Evolutionary conservation across 768 basidiomycete species (phyloP).

Genomic region (Leccinum obscurum): DNA sequence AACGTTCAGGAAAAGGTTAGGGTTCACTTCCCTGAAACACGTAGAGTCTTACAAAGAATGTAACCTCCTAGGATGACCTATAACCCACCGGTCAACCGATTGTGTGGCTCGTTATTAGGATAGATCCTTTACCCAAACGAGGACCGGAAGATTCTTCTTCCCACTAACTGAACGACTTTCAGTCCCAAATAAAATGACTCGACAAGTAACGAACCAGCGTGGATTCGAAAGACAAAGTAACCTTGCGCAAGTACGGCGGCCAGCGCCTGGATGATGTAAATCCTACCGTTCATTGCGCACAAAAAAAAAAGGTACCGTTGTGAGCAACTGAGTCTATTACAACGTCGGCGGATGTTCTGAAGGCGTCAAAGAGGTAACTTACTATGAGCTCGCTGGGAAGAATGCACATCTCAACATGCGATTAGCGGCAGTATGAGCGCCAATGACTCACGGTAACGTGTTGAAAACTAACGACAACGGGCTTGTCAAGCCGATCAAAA

Average conservation of each 20-base stretch:
- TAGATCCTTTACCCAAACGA: constrained; percentile 14
- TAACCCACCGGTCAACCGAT: background rate
- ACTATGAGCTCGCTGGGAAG: constrained; percentile 10
- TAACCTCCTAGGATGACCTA: constrained; percentile 5
- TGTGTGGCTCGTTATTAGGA: background rate
- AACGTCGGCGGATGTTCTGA: background rate
- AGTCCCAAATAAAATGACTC: background rate
- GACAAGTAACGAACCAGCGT: constrained; percentile 2
- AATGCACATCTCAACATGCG: background rate
- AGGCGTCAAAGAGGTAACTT: background rate
- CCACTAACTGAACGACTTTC: constrained; percentile 5
- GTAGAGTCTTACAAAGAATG: constrained; percentile 12
- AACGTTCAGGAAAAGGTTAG: background rate
- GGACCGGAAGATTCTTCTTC: background rate
- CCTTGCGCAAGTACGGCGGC: constrained; percentile 8
- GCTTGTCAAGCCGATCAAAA: background rate
- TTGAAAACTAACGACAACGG: background rate
- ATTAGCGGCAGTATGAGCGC: background rate
- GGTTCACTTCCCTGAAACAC: no score
- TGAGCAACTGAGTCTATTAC: constrained; percentile 6
- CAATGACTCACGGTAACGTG: constrained; percentile 6
- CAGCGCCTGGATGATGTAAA: constrained; percentile 6
- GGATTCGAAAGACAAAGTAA: constrained; percentile 16
- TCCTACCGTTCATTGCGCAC: background rate
- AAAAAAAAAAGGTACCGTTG: constrained; percentile 1